These are phyloP conservation scores for Exophiala viscosa DNA, from an alignment of 2,329 filamentous ascomycete genomes.

Conservation along the genomic window DNA sequence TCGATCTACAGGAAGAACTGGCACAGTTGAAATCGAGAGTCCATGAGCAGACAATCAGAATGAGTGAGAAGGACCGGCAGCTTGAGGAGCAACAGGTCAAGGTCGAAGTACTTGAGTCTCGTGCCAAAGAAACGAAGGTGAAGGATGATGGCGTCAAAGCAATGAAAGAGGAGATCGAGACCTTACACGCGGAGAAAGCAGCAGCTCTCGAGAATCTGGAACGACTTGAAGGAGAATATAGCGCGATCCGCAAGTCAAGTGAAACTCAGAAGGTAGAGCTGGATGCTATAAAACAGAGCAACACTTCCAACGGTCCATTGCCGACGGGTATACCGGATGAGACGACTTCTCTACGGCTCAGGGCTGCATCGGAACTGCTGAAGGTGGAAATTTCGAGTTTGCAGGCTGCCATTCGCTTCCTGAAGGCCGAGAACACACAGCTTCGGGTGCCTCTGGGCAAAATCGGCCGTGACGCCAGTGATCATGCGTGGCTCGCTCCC, in stretches of 20 bases:
- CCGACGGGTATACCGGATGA: constrained; percentile 34
- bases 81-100: constrained; percentile 65
- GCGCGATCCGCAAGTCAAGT: constrained; percentile 38
- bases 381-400: constrained; percentile 40
- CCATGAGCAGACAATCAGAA: constrained; percentile 67
- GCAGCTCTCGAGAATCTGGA: constrained; percentile 34
- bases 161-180: constrained; percentile 41
- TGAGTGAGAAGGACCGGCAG: constrained; percentile 72
- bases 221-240: constrained; percentile 37
- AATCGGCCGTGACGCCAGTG: constrained; percentile 25
- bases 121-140: constrained; percentile 77
- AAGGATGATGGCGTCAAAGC: constrained; percentile 58
- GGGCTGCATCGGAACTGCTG: constrained; percentile 22
- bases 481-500: constrained; percentile 44
- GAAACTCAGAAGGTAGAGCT: constrained; percentile 42
- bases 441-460: constrained; percentile 22
- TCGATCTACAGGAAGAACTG: constrained; percentile 82
- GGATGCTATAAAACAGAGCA: constrained; percentile 42
- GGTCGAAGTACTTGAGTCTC: constrained; percentile 86
- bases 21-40: constrained; percentile 75
- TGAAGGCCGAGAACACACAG: constrained; percentile 44
- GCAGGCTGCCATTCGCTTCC: constrained; percentile 45
- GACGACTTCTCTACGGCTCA: constrained; percentile 38
- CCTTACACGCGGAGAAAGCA: constrained; percentile 34
- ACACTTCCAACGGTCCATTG: constrained; percentile 36